Conservation (phyloP, 2,329 filamentous ascomycete genomes). For the Ploettnerulaceae sp. region DNA sequence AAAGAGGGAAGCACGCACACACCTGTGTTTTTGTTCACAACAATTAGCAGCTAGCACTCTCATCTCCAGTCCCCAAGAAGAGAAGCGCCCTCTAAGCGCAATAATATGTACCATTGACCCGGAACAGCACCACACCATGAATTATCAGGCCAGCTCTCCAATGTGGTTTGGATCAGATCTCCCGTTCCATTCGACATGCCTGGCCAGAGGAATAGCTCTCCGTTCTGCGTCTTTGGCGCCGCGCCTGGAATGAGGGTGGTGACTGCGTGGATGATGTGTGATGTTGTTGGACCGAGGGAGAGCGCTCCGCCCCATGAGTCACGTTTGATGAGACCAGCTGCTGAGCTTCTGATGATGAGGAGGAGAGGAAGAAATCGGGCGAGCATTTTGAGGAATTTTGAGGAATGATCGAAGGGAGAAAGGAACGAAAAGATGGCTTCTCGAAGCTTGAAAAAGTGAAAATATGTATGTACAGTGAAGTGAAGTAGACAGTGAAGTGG, state of each 20-base stretch:
- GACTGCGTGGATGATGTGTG: conserved; percentile 37
- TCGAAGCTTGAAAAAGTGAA: too few species aligned
- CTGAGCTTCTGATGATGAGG: not conserved
- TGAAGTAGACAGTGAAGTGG: not conserved
- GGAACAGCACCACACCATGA: conserved; percentile 38
- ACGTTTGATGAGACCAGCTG: not conserved
- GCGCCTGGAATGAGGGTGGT: conserved; percentile 39
- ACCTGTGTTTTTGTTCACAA: too few species aligned
- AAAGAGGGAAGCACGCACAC: conserved; percentile 39
- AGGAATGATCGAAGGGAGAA: too few species aligned
- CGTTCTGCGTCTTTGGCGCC: conserved; percentile 37
- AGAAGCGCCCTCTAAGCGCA: too few species aligned
- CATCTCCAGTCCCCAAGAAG: too few species aligned
- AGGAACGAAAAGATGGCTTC: not conserved
- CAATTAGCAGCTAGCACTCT: too few species aligned
- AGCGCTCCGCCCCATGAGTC: conserved; percentile 38
- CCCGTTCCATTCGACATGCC: conserved; percentile 43
- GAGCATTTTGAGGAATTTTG: conserved; percentile 2
- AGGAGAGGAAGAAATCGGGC: not conserved
- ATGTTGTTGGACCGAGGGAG: conserved; percentile 37
- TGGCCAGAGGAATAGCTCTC: conserved; percentile 40
- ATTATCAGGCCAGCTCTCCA: conserved; percentile 40
- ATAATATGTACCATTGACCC: conserved; percentile 39
- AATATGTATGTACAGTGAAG: conserved; percentile 2
- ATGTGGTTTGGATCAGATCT: conserved; percentile 39